Evolutionary conservation across 495 filamentous ascomycete genomes (phyloP).

Genomic region (Pseudoneurospora amorphoporcata): DNA sequence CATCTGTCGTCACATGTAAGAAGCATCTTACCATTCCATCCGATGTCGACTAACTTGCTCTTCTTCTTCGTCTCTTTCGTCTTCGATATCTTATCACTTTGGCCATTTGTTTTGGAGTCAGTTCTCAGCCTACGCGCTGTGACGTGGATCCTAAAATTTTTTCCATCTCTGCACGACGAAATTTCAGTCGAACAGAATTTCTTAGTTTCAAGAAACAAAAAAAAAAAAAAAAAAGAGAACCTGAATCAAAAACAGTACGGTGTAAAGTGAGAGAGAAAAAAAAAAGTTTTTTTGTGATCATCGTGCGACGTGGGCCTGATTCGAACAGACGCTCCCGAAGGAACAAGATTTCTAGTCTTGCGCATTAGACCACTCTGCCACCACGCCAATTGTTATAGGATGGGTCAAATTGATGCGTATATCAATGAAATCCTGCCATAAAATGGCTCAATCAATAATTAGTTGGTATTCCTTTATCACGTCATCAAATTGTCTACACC

Average conservation of each 20-base stretch:
- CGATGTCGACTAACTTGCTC: too few relatives aligned
- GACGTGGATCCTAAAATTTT: too few relatives aligned
- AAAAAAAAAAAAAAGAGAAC: neutral
- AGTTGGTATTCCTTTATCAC: neutral
- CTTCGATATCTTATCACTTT: too few relatives aligned
- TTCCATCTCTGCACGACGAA: neutral
- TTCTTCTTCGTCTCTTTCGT: too few relatives aligned
- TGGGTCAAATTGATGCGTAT: fast-evolving
- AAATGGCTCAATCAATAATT: neutral
- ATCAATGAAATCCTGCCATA: neutral
- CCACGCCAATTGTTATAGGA: neutral
- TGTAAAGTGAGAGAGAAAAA: neutral
- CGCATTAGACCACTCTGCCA: neutral
- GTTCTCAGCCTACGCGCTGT: too few relatives aligned
- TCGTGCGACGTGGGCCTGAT: neutral
- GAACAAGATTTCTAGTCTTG: neutral
- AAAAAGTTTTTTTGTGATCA: neutral
- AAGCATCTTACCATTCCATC: too few relatives aligned
- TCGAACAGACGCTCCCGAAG: neutral
- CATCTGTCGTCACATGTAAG: too few relatives aligned
- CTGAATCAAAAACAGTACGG: neutral
- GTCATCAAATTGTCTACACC: neutral
- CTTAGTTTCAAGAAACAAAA: neutral
- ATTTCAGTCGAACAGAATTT: too few relatives aligned
- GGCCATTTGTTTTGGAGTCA: too few relatives aligned